A percentile compares a stretch with the other conserved stretches of the same genome.
Conservation (phyloP, 495 filamentous ascomycete species). For the Margaritispora aquatica region DNA sequence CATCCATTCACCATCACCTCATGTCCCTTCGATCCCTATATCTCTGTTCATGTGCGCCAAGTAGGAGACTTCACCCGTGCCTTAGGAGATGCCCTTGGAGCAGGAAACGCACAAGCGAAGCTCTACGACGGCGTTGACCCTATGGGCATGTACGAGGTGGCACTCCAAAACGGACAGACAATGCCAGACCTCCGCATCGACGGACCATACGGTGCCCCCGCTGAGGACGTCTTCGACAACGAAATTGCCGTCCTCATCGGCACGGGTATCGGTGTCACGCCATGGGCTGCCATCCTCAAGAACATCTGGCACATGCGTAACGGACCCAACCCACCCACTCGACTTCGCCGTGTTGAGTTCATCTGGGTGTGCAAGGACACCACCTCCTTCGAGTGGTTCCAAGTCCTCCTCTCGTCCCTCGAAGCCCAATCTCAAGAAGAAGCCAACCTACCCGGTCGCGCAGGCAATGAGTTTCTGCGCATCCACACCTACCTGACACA, state of each 20-base stretch:
- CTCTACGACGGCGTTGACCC: conserved; percentile 88
- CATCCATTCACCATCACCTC: conserved; percentile 99
- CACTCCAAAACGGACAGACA: conserved; percentile 82
- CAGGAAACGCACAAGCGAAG: conserved; percentile 73
- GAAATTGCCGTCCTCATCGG: conserved; percentile 96
- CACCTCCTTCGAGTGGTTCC: conserved; percentile 97
- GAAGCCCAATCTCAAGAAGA: conserved; percentile 73
- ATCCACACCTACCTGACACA: conserved; percentile 99
- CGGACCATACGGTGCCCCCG: conserved; percentile 93
- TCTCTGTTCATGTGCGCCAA: conserved; percentile 91
- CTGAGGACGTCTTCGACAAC: conserved; percentile 96
- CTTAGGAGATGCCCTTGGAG: conserved; percentile 88
- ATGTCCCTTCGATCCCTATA: conserved; percentile 89
- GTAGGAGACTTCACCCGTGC: conserved; percentile 91
- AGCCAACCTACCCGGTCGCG: conserved; percentile 53
- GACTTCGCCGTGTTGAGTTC: conserved; percentile 92
- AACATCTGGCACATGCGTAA: conserved; percentile 96
- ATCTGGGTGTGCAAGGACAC: conserved; percentile 99
- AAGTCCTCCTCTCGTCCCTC: conserved; percentile 85
- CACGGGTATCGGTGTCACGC: conserved; percentile 96
- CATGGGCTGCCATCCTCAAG: conserved; percentile 96
- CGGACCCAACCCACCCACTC: conserved; percentile 67
- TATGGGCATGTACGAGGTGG: conserved; percentile 96
- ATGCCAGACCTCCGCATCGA: conserved; percentile 90
- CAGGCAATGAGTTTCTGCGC: conserved; percentile 79